phyloP scores from a whole-genome alignment of 1,139 yeast species.

The Magnusiomyces sp. region DNA sequence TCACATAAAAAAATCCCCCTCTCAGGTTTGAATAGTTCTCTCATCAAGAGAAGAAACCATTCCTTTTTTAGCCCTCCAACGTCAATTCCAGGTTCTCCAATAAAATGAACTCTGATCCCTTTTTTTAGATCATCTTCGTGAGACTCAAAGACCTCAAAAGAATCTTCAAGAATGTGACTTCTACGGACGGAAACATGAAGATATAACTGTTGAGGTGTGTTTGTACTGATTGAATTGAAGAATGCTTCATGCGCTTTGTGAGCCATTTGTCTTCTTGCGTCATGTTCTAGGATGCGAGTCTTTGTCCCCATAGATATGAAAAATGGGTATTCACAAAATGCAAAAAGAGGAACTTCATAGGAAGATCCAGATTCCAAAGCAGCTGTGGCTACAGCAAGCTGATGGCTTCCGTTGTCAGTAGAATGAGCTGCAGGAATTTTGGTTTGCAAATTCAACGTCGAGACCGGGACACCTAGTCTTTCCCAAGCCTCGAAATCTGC shows the following conservation, averaged over 20 bases:
- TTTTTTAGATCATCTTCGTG: slow-evolving; percentile 62
- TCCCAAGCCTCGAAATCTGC: slow-evolving; percentile 87
- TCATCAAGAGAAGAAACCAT: slow-evolving; percentile 74
- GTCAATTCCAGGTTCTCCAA: slow-evolving; percentile 86
- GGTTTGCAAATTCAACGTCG: slow-evolving; percentile 2
- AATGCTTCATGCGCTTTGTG: slow-evolving; percentile 86
- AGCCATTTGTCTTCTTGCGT: slow-evolving; percentile 77
- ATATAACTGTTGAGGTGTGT: slow-evolving; percentile 55
- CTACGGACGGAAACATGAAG: slow-evolving; percentile 64
- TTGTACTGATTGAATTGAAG: slow-evolving; percentile 58
- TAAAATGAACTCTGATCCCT: slow-evolving; percentile 66
- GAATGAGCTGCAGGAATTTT: slow-evolving; percentile 6
- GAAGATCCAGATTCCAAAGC: not conserved
- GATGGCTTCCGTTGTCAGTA: too few relatives aligned
- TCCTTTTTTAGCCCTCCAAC: slow-evolving; percentile 92
- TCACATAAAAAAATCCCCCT: slow-evolving; percentile 40
- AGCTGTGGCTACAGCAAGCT: too few relatives aligned
- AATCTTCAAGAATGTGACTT: slow-evolving; percentile 59
- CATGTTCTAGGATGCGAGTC: slow-evolving; percentile 71
- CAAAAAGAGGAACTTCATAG: slow-evolving; percentile 11
- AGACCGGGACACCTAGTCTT: slow-evolving; percentile 17
- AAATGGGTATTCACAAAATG: slow-evolving; percentile 77
- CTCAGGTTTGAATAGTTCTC: slow-evolving; percentile 57
- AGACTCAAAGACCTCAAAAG: slow-evolving; percentile 53
- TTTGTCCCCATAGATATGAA: slow-evolving; percentile 75